Evolutionary conservation across 257 asterid genomes (phyloP).

Genomic region (Salvia rosmarinus): DNA sequence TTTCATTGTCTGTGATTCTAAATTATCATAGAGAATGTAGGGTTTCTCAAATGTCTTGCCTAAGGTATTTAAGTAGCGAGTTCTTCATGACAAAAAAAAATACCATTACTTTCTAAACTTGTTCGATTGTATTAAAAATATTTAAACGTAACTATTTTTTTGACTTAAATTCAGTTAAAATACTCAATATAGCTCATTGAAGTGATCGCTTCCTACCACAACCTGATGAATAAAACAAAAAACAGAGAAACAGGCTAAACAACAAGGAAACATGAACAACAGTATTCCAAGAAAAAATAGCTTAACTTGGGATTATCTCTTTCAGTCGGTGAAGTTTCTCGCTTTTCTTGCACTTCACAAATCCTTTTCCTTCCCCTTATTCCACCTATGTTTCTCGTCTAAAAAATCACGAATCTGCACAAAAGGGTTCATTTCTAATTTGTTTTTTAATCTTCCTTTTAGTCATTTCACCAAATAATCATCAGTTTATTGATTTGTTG

Average conservation of each 20-base stretch:
- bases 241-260: background rate
- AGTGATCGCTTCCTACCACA: background rate
- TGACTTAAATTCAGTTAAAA: no score
- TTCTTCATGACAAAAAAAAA: no score
- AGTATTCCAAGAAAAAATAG: background rate
- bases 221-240: background rate
- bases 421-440: background rate
- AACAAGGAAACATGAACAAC: background rate
- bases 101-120: no score
- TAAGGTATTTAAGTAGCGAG: no score
- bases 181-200: background rate
- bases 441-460: background rate
- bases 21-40: no score
- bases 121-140: no score
- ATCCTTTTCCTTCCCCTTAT: conserved; percentile 26
- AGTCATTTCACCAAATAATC: conserved; percentile 19
- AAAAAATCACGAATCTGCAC: conserved; percentile 34
- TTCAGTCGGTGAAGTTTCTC: conserved; percentile 41
- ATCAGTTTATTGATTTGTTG: conserved; percentile 16
- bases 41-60: no score
- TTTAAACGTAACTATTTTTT: no score
- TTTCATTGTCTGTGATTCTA: no score
- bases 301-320: conserved; percentile 13
- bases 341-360: conserved; percentile 13
- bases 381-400: conserved; percentile 12